phyloP scores from a whole-genome alignment of 2,329 filamentous ascomycete genomes.

The Colletotrichum tanaceti region DNA sequence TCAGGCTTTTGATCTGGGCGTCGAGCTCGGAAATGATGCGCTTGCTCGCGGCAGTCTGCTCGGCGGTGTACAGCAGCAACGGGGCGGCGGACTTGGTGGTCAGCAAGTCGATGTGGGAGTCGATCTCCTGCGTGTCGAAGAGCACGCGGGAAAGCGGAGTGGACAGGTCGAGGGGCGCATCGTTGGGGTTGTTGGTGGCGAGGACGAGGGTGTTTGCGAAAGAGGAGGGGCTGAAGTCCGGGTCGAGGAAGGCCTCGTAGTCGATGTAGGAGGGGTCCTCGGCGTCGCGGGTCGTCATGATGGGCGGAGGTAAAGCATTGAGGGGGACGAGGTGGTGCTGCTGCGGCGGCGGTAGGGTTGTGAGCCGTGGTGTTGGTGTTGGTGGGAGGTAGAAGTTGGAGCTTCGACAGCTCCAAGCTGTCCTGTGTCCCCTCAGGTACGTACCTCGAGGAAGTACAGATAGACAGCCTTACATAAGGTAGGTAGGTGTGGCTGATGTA shows the following conservation, averaged over 20 bases:
- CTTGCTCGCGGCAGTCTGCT: slow-evolving; percentile 78
- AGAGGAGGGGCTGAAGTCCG: slow-evolving; percentile 80
- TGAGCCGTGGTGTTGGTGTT: neutral
- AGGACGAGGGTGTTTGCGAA: slow-evolving; percentile 93
- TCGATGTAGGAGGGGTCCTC: slow-evolving; percentile 89
- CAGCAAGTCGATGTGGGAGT: slow-evolving; percentile 91
- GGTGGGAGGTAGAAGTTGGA: neutral
- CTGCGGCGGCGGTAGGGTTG: neutral
- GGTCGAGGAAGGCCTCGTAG: slow-evolving; percentile 89
- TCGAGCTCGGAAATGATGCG: slow-evolving; percentile 82
- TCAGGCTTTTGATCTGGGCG: slow-evolving; percentile 81
- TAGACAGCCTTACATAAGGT: no score
- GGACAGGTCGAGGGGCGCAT: slow-evolving; percentile 90
- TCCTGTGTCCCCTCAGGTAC: slow-evolving; percentile 18
- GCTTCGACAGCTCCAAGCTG: slow-evolving; percentile 26
- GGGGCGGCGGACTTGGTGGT: slow-evolving; percentile 87
- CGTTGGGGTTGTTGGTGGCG: slow-evolving; percentile 90
- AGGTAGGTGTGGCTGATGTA: neutral
- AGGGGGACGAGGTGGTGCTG: neutral
- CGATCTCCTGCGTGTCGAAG: slow-evolving; percentile 96
- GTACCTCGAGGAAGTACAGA: slow-evolving; percentile 6
- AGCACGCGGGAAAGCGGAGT: slow-evolving; percentile 93
- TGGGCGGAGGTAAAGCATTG: slow-evolving; percentile 28
- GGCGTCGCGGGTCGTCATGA: slow-evolving; percentile 53
- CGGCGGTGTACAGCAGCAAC: slow-evolving; percentile 80